Evolutionary conservation across 2,329 filamentous ascomycete genomes (phyloP).

Genomic region (Thelonectria rubi): DNA sequence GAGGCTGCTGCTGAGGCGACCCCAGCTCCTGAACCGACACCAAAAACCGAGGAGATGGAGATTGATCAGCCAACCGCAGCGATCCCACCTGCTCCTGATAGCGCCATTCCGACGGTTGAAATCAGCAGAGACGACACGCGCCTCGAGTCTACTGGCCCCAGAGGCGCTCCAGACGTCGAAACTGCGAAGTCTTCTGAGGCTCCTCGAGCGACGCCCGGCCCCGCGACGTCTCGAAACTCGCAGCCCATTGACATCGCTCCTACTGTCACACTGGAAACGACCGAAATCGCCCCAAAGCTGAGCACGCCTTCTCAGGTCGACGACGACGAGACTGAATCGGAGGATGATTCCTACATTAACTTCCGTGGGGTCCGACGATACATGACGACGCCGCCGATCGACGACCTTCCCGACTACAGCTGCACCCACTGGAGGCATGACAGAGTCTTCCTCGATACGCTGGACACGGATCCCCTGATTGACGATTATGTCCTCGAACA

Average conservation of each 20-base stretch:
- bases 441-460: constrained; percentile 53
- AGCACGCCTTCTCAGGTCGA: constrained; percentile 61
- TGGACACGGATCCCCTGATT: constrained; percentile 52
- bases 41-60: constrained; percentile 55
- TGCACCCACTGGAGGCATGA: constrained; percentile 60
- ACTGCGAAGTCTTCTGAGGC: constrained; percentile 13
- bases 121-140: neutral
- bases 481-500: constrained; percentile 57
- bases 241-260: constrained; percentile 17
- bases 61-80: constrained; percentile 42
- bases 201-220: neutral
- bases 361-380: constrained; percentile 60
- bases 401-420: constrained; percentile 60
- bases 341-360: constrained; percentile 61
- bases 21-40: constrained; percentile 38
- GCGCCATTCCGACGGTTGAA: constrained; percentile 16
- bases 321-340: constrained; percentile 64
- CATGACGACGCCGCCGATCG: constrained; percentile 63
- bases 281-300: constrained; percentile 45
- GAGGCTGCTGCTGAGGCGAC: neutral
- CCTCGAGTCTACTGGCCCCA: constrained; percentile 6
- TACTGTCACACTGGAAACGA: constrained; percentile 39
- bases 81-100: constrained; percentile 22
- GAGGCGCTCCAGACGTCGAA: constrained; percentile 5
- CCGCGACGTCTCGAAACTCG: constrained; percentile 8